Conservation (phyloP, 1,284 basidiomycete genomes). For the Grifola frondosa region DNA sequence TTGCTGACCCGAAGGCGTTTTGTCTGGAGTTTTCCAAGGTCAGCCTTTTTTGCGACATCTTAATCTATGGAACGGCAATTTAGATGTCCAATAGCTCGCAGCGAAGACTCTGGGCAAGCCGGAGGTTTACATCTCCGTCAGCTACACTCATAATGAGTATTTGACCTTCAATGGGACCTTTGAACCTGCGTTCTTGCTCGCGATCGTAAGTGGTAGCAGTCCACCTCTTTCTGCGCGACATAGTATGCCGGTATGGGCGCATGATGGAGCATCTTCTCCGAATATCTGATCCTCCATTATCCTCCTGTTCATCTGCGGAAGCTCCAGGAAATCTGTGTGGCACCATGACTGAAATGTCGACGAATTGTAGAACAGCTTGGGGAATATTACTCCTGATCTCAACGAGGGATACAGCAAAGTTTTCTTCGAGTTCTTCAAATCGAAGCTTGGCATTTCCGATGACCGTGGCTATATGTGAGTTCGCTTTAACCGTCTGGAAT, state of each 20-base stretch:
- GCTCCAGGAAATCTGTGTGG: no score
- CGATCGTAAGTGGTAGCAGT: slow-evolving; percentile 45
- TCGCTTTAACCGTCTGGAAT: no score
- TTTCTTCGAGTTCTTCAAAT: slow-evolving; percentile 53
- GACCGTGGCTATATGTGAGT: slow-evolving; percentile 60
- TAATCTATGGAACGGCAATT: background rate
- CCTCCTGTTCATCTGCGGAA: no score
- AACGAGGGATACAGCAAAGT: slow-evolving; percentile 55
- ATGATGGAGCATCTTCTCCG: no score
- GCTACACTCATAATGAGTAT: slow-evolving; percentile 54
- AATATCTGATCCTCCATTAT: no score
- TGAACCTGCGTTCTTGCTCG: slow-evolving; percentile 60
- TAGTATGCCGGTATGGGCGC: no score
- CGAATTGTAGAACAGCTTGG: slow-evolving; percentile 48
- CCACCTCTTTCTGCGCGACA: no score
- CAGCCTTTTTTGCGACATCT: slow-evolving; percentile 8
- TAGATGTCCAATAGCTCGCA: slow-evolving; percentile 37
- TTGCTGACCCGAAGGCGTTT: slow-evolving; percentile 53
- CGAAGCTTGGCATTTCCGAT: slow-evolving; percentile 47
- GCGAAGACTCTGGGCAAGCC: slow-evolving; percentile 55
- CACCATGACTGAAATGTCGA: background rate
- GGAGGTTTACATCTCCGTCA: slow-evolving; percentile 49
- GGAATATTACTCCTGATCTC: slow-evolving; percentile 47
- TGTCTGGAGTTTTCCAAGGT: slow-evolving; percentile 63
- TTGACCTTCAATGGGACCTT: slow-evolving; percentile 59